phyloP scores from a whole-genome alignment of 257 asterid genomes.

The Solanum pinnatisectum region DNA sequence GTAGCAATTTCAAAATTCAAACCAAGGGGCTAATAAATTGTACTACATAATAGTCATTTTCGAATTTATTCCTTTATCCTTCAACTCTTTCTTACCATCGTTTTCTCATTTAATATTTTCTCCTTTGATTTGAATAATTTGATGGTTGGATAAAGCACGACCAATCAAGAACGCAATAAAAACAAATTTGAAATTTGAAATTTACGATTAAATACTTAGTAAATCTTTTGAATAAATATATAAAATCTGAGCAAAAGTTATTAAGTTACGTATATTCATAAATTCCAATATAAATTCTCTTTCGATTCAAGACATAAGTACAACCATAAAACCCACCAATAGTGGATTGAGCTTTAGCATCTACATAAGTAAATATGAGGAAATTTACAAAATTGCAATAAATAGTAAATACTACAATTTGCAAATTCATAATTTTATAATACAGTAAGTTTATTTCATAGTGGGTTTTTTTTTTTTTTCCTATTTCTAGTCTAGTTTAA shows the following conservation, averaged over 20 bases:
- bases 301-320: background rate
- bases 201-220: background rate
- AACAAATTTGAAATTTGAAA: background rate
- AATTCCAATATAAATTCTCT: background rate
- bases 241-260: background rate
- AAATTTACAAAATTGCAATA: background rate
- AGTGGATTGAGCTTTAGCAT: background rate
- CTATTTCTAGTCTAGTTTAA: no score
- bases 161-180: background rate
- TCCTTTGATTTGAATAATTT: background rate
- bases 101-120: background rate
- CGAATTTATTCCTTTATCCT: background rate
- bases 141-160: background rate
- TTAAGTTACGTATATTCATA: background rate
- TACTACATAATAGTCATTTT: background rate
- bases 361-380: background rate
- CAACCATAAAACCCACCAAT: background rate
- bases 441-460: no score
- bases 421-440: background rate
- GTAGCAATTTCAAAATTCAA: background rate
- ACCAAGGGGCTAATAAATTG: background rate
- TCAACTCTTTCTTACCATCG: background rate
- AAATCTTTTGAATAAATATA: background rate
- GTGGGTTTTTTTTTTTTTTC: no score
- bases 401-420: background rate